Conservation (phyloP, 2,329 filamentous ascomycete genomes). For the Cordyceps militaris region DNA sequence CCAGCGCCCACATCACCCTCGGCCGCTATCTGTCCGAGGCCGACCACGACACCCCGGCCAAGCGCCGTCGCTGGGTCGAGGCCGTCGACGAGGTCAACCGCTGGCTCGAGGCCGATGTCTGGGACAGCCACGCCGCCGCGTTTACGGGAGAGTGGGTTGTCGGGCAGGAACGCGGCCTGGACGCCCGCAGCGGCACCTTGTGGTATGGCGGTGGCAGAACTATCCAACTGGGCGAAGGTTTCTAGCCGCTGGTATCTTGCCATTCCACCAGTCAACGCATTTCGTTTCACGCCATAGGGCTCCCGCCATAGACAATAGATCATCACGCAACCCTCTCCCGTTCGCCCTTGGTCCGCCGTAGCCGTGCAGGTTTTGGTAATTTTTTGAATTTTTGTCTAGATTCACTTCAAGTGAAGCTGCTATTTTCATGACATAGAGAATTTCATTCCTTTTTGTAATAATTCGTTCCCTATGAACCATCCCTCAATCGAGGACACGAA, state of each 20-base stretch:
- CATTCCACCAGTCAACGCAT: neutral
- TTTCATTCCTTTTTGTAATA: slow-evolving; percentile 25
- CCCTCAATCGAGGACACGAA: slow-evolving; percentile 38
- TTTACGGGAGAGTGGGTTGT: slow-evolving; percentile 71
- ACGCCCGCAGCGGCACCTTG: slow-evolving; percentile 64
- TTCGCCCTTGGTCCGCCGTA: neutral
- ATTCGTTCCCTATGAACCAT: slow-evolving; percentile 37
- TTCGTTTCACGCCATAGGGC: neutral
- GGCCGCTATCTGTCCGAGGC: slow-evolving; percentile 66
- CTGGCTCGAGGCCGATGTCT: slow-evolving; percentile 65
- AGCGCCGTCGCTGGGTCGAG: slow-evolving; percentile 57
- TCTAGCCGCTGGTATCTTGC: slow-evolving; percentile 29
- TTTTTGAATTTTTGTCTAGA: slow-evolving; percentile 8
- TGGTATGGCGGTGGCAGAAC: slow-evolving; percentile 85
- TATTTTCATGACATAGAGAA: slow-evolving; percentile 17
- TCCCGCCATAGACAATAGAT: neutral
- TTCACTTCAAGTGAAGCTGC: slow-evolving; percentile 4
- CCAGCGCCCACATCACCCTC: slow-evolving; percentile 83
- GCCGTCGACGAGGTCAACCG: slow-evolving; percentile 70
- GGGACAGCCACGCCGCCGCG: slow-evolving; percentile 45
- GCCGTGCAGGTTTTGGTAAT: neutral
- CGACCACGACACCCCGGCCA: slow-evolving; percentile 53
- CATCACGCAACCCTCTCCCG: neutral
- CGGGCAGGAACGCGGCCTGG: slow-evolving; percentile 77
- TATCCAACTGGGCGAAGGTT: slow-evolving; percentile 56